Conservation (phyloP, 2,329 filamentous ascomycete genomes). For the Alternaria arborescens region DNA sequence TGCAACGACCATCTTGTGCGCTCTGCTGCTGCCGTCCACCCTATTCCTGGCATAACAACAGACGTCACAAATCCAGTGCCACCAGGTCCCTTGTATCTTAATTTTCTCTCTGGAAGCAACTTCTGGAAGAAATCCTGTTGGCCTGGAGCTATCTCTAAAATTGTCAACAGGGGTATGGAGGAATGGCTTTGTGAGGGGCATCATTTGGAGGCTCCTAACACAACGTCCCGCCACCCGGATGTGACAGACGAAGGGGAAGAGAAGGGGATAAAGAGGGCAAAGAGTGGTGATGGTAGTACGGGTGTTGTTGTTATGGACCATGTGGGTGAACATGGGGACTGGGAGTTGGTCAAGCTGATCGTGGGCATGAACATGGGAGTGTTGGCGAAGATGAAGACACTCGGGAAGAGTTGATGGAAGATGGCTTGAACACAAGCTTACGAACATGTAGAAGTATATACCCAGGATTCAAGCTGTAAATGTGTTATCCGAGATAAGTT, state of each 20-base stretch:
- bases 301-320: constrained; percentile 93
- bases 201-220: constrained; percentile 39
- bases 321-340: constrained; percentile 87
- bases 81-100: constrained; percentile 77
- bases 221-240: constrained; percentile 20
- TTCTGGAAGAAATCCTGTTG: constrained; percentile 93
- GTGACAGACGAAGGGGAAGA: constrained; percentile 25
- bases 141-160: constrained; percentile 89
- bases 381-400: constrained; percentile 15
- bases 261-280: constrained; percentile 57
- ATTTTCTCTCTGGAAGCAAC: constrained; percentile 90
- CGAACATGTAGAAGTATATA: background rate
- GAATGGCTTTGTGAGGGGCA: constrained; percentile 66
- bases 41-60: constrained; percentile 53
- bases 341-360: constrained; percentile 87
- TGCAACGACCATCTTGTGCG: constrained; percentile 79
- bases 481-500: background rate
- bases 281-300: constrained; percentile 70
- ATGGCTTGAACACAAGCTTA: background rate
- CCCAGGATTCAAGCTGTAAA: background rate
- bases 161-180: constrained; percentile 80
- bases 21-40: constrained; percentile 56
- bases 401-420: background rate
- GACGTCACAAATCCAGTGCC: constrained; percentile 53
- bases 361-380: constrained; percentile 86